Conservation (phyloP, 2,329 filamentous ascomycete species). For the Karstenula rhodostoma region DNA sequence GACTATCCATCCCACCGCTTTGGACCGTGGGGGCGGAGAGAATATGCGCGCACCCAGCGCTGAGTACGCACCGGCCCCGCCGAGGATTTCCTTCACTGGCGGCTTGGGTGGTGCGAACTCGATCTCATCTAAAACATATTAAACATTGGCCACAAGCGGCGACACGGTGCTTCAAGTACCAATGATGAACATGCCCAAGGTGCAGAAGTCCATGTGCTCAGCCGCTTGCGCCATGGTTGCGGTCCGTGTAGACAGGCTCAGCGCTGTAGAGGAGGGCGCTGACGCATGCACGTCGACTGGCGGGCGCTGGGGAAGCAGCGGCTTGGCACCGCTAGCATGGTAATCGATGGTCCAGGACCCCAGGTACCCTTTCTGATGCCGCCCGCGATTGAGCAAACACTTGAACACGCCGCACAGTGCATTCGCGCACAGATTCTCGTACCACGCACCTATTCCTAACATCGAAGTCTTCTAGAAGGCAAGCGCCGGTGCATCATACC, state of each 20-base stretch:
- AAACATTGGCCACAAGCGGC: constrained; percentile 19
- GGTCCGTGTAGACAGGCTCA: constrained; percentile 1
- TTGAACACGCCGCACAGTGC: constrained; percentile 6
- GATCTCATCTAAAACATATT: constrained; percentile 76
- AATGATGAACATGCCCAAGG: constrained; percentile 70
- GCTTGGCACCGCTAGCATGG: constrained; percentile 28
- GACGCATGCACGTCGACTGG: constrained; percentile 19
- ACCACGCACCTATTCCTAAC: constrained; percentile 17
- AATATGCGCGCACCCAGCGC: constrained; percentile 89
- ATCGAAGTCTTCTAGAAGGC: constrained; percentile 22
- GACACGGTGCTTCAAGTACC: constrained; percentile 50
- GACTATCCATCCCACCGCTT: constrained; percentile 85
- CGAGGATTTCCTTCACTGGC: constrained; percentile 78
- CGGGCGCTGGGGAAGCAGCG: constrained; percentile 20
- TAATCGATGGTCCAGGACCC: constrained; percentile 19
- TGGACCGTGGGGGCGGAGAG: constrained; percentile 71
- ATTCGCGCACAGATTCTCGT: constrained; percentile 11
- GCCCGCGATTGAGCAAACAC: constrained; percentile 18
- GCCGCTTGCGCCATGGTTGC: constrained; percentile 23
- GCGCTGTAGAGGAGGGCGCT: constrained; percentile 5
- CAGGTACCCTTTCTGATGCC: constrained; percentile 14
- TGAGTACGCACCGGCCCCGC: constrained; percentile 86
- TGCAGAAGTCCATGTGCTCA: constrained; percentile 62
- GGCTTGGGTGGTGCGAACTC: constrained; percentile 77
- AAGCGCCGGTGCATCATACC: constrained; percentile 11